A percentile compares a stretch with the other conserved stretches of the same genome.
Evolutionary conservation across 1,139 yeast genomes (phyloP).

Genomic region (Sugiyamaella neomexicana): DNA sequence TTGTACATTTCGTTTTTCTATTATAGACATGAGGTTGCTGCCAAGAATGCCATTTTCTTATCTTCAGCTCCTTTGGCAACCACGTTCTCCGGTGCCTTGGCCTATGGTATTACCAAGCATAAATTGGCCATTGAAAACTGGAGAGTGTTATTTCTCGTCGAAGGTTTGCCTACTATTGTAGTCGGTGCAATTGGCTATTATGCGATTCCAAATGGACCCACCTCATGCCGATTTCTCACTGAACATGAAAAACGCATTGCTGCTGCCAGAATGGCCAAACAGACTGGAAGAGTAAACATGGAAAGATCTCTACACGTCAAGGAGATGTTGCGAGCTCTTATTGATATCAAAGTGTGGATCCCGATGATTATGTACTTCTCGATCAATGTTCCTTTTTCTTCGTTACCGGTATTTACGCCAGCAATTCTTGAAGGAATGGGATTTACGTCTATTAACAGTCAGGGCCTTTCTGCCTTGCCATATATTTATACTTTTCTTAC

Average conservation of each 20-base stretch:
- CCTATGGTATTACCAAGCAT: constrained; percentile 45
- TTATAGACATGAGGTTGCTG: constrained; percentile 39
- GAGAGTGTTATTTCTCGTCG: constrained; percentile 45
- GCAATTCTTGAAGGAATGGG: constrained; percentile 35
- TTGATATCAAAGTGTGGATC: constrained; percentile 29
- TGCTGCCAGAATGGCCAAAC: constrained; percentile 30
- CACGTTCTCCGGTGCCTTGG: constrained; percentile 37
- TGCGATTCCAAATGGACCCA: constrained; percentile 49
- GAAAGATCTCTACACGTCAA: constrained; percentile 22
- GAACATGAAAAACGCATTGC: constrained; percentile 35
- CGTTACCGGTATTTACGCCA: constrained; percentile 36
- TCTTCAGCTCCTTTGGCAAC: constrained; percentile 42
- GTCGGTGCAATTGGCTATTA: constrained; percentile 39
- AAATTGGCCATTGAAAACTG: constrained; percentile 33
- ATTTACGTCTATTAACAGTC: constrained; percentile 32
- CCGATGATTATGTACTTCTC: constrained; percentile 35
- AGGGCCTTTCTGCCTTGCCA: constrained; percentile 37
- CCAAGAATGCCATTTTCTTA: constrained; percentile 56
- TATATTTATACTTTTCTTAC: constrained; percentile 31
- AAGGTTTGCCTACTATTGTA: constrained; percentile 42
- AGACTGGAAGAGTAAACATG: constrained; percentile 28
- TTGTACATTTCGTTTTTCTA: constrained; percentile 37
- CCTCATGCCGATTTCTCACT: constrained; percentile 38
- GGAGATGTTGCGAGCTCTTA: constrained; percentile 26
- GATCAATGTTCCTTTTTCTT: constrained; percentile 36